Percentiles rank a stretch among this genome's conserved stretches.
Conservation (phyloP, 305 asterid species). For the Andrographis paniculata region DNA sequence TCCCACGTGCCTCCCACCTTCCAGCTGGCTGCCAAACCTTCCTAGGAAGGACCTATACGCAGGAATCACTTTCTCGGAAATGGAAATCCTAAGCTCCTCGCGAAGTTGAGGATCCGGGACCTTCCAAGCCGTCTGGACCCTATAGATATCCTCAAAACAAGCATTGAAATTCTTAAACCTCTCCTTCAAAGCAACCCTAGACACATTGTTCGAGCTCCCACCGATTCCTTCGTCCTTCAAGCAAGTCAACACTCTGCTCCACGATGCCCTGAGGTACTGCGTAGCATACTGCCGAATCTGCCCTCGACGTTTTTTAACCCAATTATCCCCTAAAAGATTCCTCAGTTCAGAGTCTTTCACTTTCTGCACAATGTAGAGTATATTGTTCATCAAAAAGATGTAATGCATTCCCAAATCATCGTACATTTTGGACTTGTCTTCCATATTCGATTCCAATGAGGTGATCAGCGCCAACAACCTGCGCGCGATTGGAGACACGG, state of each 20-base stretch:
- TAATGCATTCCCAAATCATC: constrained; percentile 64
- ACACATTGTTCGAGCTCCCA: constrained; percentile 48
- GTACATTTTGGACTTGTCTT: constrained; percentile 73
- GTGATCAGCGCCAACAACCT: constrained; percentile 53
- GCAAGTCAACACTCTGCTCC: constrained; percentile 56
- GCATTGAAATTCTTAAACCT: constrained; percentile 62
- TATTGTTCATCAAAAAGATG: constrained; percentile 64
- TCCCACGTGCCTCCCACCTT: constrained; percentile 85
- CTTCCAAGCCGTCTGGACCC: constrained; percentile 91
- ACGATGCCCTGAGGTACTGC: constrained; percentile 72
- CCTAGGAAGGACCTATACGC: constrained; percentile 74
- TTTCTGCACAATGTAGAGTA: constrained; percentile 62
- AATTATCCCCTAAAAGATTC: constrained; percentile 61
- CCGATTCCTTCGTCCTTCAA: constrained; percentile 65
- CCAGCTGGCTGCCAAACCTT: constrained; percentile 77
- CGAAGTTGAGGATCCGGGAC: constrained; percentile 81
- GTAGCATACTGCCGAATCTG: constrained; percentile 57
- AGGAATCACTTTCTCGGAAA: constrained; percentile 70
- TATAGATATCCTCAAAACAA: constrained; percentile 62
- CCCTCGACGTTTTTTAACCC: constrained; percentile 70
- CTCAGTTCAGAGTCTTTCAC: constrained; percentile 61
- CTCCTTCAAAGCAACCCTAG: constrained; percentile 76
- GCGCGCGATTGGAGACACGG: constrained; percentile 39
- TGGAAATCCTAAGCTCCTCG: constrained; percentile 66
- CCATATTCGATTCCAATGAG: constrained; percentile 73